These are phyloP conservation scores for Aspergillus panamensis DNA, from an alignment of 495 filamentous ascomycete species.

Conservation along the genomic window DNA sequence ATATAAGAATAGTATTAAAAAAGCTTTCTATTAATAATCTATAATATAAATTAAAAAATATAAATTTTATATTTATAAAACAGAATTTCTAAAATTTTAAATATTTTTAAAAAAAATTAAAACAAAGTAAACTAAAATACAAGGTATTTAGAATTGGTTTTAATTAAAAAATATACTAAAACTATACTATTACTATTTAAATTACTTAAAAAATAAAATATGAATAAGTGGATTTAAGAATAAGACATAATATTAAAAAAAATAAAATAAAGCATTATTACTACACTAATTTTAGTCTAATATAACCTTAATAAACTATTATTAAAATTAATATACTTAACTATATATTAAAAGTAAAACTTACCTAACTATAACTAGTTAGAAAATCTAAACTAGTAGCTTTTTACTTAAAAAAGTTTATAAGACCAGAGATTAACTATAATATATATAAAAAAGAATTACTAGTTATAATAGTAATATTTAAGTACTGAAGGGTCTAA, in stretches of 20 bases:
- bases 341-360: background rate
- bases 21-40: background rate
- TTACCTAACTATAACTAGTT: background rate
- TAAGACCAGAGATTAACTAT: background rate
- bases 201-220: background rate
- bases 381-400: background rate
- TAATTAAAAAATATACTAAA: background rate
- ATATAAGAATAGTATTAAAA: background rate
- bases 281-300: background rate
- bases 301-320: background rate
- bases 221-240: background rate
- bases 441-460: background rate
- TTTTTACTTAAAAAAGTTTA: background rate
- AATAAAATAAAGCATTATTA: background rate
- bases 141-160: background rate
- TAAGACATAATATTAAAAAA: background rate
- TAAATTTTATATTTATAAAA: background rate
- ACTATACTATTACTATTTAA: background rate
- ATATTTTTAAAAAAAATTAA: background rate
- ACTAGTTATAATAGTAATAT: constrained; percentile 1
- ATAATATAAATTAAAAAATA: background rate
- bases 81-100: background rate
- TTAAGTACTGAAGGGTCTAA: background rate
- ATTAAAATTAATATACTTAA: background rate
- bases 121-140: background rate